A percentile compares a stretch with the other conserved stretches of the same genome.
These are phyloP conservation scores for Coccomyxa sp. DNA, from an alignment of 139 green algal genomes.

Conservation along the genomic window DNA sequence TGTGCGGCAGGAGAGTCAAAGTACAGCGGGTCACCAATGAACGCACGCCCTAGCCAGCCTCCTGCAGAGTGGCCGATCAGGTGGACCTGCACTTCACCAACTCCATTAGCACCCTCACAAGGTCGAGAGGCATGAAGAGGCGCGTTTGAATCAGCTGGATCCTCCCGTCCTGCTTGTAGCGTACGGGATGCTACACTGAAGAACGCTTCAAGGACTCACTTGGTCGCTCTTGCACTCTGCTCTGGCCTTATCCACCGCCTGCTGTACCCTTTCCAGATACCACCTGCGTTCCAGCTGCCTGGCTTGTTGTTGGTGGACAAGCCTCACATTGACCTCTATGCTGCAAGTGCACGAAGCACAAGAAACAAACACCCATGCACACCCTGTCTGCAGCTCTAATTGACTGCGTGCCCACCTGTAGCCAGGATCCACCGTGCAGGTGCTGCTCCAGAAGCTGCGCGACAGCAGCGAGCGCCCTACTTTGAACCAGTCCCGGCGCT, in stretches of 20 bases:
- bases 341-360: slow-evolving; percentile 11
- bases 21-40: slow-evolving; percentile 31
- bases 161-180: too few species aligned
- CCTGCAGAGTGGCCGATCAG: slow-evolving; percentile 56
- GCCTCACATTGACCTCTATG: not conserved
- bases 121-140: too few species aligned
- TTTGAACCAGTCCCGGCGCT: slow-evolving; percentile 23
- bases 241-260: slow-evolving; percentile 42
- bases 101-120: too few species aligned
- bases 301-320: not conserved
- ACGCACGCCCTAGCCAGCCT: slow-evolving; percentile 65
- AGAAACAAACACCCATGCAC: slow-evolving; percentile 10
- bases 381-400: not conserved
- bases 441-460: slow-evolving; percentile 39
- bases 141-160: too few species aligned
- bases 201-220: too few species aligned
- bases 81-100: too few species aligned
- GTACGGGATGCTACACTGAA: too few species aligned
- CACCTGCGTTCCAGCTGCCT: slow-evolving; percentile 7
- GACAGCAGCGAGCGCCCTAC: slow-evolving; percentile 50
- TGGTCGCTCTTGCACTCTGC: slow-evolving; percentile 23
- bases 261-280: slow-evolving; percentile 59
- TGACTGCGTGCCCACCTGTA: not conserved
- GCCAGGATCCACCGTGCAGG: slow-evolving; percentile 31
- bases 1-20: not conserved